Base-by-base conservation (phyloP, 2,329 filamentous ascomycete species). In the Colletotrichum melonis region DNA sequence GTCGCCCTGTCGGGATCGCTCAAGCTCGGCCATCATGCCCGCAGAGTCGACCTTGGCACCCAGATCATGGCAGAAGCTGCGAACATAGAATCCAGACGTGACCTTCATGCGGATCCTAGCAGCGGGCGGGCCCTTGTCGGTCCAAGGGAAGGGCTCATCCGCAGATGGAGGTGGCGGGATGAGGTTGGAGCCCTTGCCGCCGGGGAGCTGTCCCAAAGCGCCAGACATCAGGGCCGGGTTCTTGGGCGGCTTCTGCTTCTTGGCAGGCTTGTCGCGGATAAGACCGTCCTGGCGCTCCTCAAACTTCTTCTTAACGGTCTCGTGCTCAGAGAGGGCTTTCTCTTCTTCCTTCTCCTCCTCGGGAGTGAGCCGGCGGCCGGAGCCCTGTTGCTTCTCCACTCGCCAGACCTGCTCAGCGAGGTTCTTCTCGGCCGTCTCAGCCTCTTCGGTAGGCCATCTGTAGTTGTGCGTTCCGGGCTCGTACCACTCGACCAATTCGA, bases 41-140 rank as follows among this genome's bases (percentile, higher is more conserved):
- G 94, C 91, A 14, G 95, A 97, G 65, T 90, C 91, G 16, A 98
- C 88, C 77, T 94, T 95, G 76, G 92, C 87, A 26, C 96, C 97
- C 4, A 99, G 88, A 79, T 99, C 97, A 80, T 98, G 95, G 78
- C 95, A 95, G 77, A 99, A 91, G 71, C 94, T 97, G 75, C 97
- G 93, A 16, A 99, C 95, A 82, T 99, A 99, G 87, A 98, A 99
- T 52, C 97, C 97, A 0, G 95, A 97, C 2, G 95, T 95, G 64
- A 98, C 96, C 0, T 94, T 97, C 90, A 99, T 95, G 70, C 93
- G 92, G 73, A 99, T 91, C 79, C 91, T 93, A 62, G 91, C 94
- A 1, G 96, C 97, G 1, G 96, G 91, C 1, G 95, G 91, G 0
- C 89, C 90, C 78, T 91, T 85, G 80, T 87, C 89, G 52, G 84